Evolutionary conservation across 495 filamentous ascomycete genomes (phyloP).

Genomic region (Aspergillus steynii): DNA sequence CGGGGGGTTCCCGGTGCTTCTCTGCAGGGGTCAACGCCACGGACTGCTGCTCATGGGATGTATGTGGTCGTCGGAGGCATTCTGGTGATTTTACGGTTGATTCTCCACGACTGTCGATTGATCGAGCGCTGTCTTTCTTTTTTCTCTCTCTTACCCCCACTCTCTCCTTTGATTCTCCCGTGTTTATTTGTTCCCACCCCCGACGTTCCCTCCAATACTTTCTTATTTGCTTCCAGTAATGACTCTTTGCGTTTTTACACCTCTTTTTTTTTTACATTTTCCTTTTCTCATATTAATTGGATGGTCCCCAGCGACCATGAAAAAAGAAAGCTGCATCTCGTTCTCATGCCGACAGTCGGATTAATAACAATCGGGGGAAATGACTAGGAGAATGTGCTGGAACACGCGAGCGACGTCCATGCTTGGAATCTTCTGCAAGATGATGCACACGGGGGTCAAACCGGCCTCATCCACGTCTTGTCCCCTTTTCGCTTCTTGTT

Average conservation of each 20-base stretch:
- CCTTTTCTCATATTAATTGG: constrained; percentile 28
- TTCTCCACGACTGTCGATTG: constrained; percentile 35
- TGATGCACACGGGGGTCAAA: constrained; percentile 22
- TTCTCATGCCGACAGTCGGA: constrained; percentile 20
- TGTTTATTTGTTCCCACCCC: constrained; percentile 33
- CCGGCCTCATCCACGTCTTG: constrained; percentile 26
- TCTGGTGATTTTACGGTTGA: constrained; percentile 27
- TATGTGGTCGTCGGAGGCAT: constrained; percentile 25
- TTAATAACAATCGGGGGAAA: constrained; percentile 25
- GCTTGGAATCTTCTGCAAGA: constrained; percentile 24
- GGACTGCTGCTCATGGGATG: constrained; percentile 23
- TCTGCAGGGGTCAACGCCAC: constrained; percentile 25
- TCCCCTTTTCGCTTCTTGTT: constrained; percentile 51
- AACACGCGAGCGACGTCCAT: constrained; percentile 25
- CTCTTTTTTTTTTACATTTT: constrained; percentile 14
- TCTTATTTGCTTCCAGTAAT: constrained; percentile 28
- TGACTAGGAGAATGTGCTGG: constrained; percentile 30
- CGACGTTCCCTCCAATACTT: constrained; percentile 41
- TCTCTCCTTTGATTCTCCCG: constrained; percentile 23
- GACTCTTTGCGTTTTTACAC: constrained; percentile 25
- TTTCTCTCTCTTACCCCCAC: constrained; percentile 18
- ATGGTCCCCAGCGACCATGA: constrained; percentile 26
- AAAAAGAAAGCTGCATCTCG: constrained; percentile 20
- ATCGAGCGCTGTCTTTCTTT: constrained; percentile 30
- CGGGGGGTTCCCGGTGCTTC: constrained; percentile 14